Conservation (phyloP, 192 early-diverging fungal species). For the Coemansia sp. region DNA sequence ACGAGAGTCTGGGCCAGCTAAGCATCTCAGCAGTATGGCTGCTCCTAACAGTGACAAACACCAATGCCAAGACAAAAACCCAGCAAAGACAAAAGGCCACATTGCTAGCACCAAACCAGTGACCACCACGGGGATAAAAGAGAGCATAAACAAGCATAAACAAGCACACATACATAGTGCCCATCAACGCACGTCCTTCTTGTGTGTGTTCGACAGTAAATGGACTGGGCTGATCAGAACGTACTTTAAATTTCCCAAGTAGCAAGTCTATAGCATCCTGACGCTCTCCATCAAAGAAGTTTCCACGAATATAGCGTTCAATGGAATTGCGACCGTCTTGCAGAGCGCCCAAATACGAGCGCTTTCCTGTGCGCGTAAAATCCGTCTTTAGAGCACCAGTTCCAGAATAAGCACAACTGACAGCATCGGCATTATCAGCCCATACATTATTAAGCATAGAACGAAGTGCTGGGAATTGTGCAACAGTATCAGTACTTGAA, state of each 20-base stretch:
- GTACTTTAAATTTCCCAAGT: constrained; percentile 64
- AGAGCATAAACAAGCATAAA: constrained; percentile 57
- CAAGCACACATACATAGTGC: constrained; percentile 48
- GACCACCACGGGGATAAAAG: constrained; percentile 50
- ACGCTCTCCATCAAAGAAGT: constrained; percentile 89
- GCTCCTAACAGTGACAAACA: constrained; percentile 30
- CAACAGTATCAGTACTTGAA: constrained; percentile 60
- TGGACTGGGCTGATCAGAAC: constrained; percentile 41
- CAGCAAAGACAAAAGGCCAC: constrained; percentile 40
- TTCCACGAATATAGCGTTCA: constrained; percentile 88
- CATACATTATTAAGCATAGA: constrained; percentile 85
- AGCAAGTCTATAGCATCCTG: constrained; percentile 94
- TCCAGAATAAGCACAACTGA: constrained; percentile 89
- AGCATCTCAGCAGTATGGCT: constrained; percentile 52
- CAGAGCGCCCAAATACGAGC: constrained; percentile 77
- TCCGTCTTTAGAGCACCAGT: constrained; percentile 98
- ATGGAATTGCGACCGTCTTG: constrained; percentile 80
- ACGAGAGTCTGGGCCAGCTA: constrained; percentile 53
- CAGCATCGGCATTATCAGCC: constrained; percentile 97
- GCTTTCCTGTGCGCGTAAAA: constrained; percentile 92
- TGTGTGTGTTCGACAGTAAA: constrained; percentile 58
- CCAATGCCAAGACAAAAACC: constrained; percentile 34
- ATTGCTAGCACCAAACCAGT: constrained; percentile 41
- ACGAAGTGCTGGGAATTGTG: constrained; percentile 66
- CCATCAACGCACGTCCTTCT: constrained; percentile 57